These are phyloP conservation scores for Penicillium sp. DNA, from an alignment of 2,329 filamentous ascomycete genomes.

Conservation along the genomic window DNA sequence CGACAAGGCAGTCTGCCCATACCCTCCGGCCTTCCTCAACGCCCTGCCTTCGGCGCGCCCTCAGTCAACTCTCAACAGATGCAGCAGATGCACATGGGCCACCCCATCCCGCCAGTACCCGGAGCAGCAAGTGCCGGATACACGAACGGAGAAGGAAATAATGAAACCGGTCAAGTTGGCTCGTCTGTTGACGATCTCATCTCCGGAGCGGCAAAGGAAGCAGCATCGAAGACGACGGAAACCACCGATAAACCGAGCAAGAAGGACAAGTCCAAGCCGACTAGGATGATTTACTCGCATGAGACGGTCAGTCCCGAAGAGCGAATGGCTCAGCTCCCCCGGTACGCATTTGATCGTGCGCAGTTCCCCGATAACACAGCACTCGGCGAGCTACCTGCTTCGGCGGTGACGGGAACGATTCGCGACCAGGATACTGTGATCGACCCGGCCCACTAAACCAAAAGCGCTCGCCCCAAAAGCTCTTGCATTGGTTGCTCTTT, in stretches of 20 bases:
- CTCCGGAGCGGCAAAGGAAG: slow-evolving; percentile 50
- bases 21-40: slow-evolving; percentile 63
- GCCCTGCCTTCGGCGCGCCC: slow-evolving; percentile 62
- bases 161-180: slow-evolving; percentile 33
- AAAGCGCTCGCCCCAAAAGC: not conserved
- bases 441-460: slow-evolving; percentile 35
- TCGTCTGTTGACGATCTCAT: slow-evolving; percentile 58
- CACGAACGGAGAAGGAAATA: slow-evolving; percentile 35
- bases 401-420: slow-evolving; percentile 38
- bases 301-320: slow-evolving; percentile 83
- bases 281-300: slow-evolving; percentile 79
- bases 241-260: slow-evolving; percentile 65
- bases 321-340: slow-evolving; percentile 78
- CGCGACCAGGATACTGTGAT: slow-evolving; percentile 41
- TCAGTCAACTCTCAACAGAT: slow-evolving; percentile 58
- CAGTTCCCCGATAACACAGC: slow-evolving; percentile 40
- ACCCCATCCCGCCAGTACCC: slow-evolving; percentile 38
- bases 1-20: slow-evolving; percentile 60
- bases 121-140: slow-evolving; percentile 21
- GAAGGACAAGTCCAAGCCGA: slow-evolving; percentile 69
- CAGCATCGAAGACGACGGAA: slow-evolving; percentile 44
- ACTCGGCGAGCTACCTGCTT: slow-evolving; percentile 39
- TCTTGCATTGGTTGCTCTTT: slow-evolving; percentile 5
- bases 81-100: slow-evolving; percentile 62
- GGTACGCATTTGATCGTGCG: slow-evolving; percentile 70